phyloP scores from a whole-genome alignment of 1,284 basidiomycete genomes.

The Garcileccinum viscosum region DNA sequence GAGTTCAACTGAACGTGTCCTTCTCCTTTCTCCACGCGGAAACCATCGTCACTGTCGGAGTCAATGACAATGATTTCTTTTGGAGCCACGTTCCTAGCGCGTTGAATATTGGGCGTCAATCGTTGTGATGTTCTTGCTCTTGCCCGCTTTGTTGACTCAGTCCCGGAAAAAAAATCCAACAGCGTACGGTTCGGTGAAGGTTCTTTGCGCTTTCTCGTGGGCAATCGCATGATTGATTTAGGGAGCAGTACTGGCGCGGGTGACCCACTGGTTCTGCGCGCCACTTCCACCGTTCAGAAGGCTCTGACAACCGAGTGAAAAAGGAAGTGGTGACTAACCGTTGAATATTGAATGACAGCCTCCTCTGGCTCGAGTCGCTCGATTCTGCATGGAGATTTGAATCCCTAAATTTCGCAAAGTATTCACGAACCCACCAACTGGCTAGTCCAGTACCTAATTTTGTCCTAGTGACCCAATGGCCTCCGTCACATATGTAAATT shows the following conservation, averaged over 20 bases:
- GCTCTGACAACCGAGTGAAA: neutral
- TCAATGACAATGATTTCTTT: constrained; percentile 64
- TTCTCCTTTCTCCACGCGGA: constrained; percentile 5
- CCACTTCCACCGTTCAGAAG: too few relatives aligned
- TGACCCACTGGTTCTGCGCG: too few relatives aligned
- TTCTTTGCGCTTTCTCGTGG: constrained; percentile 50
- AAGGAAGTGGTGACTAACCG: too few relatives aligned
- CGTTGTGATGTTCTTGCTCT: constrained; percentile 20
- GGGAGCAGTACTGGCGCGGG: too few relatives aligned
- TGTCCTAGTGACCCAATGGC: neutral
- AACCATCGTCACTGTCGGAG: constrained; percentile 57
- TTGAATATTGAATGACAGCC: too few relatives aligned
- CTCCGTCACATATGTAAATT: neutral
- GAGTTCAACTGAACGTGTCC: neutral
- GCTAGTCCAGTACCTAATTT: neutral
- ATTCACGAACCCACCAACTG: neutral
- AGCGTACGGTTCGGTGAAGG: constrained; percentile 49
- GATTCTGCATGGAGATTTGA: too few relatives aligned
- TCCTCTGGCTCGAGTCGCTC: too few relatives aligned
- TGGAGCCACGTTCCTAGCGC: constrained; percentile 15
- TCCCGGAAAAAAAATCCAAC: constrained; percentile 55
- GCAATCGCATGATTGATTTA: constrained; percentile 32
- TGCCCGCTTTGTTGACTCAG: constrained; percentile 30
- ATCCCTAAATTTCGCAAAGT: too few relatives aligned
- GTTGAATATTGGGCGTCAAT: constrained; percentile 4